These are phyloP conservation scores for Pyrrhoderma lamaoense DNA, from an alignment of 1,284 basidiomycete species.

Conservation along the genomic window DNA sequence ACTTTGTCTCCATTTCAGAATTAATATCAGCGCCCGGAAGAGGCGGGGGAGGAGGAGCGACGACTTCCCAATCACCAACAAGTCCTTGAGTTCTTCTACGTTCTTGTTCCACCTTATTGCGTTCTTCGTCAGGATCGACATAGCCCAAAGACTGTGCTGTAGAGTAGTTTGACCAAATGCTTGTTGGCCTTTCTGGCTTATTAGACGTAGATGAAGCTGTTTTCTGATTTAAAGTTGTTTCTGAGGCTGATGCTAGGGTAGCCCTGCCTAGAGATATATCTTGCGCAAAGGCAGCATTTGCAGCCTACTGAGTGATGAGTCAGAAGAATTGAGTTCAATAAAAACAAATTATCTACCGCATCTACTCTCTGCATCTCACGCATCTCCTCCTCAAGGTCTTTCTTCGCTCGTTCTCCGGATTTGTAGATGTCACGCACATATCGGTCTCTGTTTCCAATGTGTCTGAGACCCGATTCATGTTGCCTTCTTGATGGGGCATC, in stretches of 20 bases:
- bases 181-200: conserved; percentile 50
- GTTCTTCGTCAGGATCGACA: conserved; percentile 62
- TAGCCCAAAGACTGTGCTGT: conserved; percentile 80
- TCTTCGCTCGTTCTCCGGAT: conserved; percentile 80
- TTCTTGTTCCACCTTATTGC: conserved; percentile 50
- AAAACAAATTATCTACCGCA: conserved; percentile 42
- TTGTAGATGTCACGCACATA: conserved; percentile 92
- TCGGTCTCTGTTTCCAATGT: conserved; percentile 91
- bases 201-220: conserved; percentile 28
- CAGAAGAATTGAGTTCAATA: conserved; percentile 6
- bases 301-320: conserved; percentile 41
- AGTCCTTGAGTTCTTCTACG: conserved; percentile 58
- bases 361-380: conserved; percentile 84
- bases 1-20: conserved; percentile 19
- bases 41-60: conserved; percentile 35
- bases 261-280: conserved; percentile 61
- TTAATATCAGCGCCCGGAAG: conserved; percentile 22
- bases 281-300: conserved; percentile 63
- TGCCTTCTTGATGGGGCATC: conserved; percentile 88
- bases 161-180: conserved; percentile 80
- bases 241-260: conserved; percentile 30
- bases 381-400: conserved; percentile 81
- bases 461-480: conserved; percentile 90
- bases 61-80: conserved; percentile 80
- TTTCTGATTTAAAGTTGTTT: neutral